Evolutionary conservation across 1,284 basidiomycete species (phyloP), one percentile per base, ranked within the genome.

Genomic region (Chiua sp.): DNA sequence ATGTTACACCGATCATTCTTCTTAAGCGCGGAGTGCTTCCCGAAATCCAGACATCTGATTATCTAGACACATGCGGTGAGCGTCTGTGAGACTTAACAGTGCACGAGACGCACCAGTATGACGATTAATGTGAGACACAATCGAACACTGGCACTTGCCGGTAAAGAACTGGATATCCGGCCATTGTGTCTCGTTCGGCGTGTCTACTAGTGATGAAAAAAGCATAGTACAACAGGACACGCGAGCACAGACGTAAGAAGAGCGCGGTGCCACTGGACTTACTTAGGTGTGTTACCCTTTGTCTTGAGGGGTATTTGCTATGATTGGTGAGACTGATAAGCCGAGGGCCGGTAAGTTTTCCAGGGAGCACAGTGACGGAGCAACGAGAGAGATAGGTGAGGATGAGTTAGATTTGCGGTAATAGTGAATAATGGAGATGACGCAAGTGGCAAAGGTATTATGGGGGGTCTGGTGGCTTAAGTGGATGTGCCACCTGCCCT

Each of bases 101-200:
- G 23, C 8, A n/a, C 22, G 46, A 15, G 37, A 73, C 82, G 54
- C 69, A 91, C 93, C 94, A 7, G 91, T 86, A 77, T 96, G 99
- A 79, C 98, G 98, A 78, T 99, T 98, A 79, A 99, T 99, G 62
- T 98, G 85, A 51, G 94, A 93, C 10, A 98, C 98, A 72, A 99
- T 99, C 59, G 95, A 97, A 76, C 96, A 98, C 80, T 99, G n/a
- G n/a, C n/a, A n/a, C n/a, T n/a, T 99, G 86, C 99, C 99, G 53
- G 97, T 98, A 39, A 99, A 84, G 87, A 98, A 98, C 47, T 96
- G 90, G 96, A 98, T 77, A 98, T 98, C 62, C 98, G 91, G 42
- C 97, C 97, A 84, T 99, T 99, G 84, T 96, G 91, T 79, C 98
- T 98, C 58, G 95, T 85, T 91, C 93, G 5, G 98, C 96, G 55